phyloP scores from a whole-genome alignment of 2,329 filamentous ascomycete genomes.

The Fusarium azukiicola region DNA sequence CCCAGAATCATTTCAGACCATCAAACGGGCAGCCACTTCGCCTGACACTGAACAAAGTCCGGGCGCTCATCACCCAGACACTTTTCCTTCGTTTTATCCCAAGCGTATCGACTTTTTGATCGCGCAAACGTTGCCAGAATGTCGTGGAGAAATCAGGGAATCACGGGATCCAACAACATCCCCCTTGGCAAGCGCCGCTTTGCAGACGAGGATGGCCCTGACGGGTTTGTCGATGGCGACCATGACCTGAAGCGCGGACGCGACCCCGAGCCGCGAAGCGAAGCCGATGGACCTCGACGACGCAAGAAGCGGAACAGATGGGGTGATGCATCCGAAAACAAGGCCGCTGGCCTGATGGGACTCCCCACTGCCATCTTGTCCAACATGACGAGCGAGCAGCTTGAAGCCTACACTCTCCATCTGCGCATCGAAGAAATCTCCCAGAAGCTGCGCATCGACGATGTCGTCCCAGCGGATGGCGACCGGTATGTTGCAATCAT shows the following conservation, averaged over 20 bases:
- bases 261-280: slow-evolving; percentile 89
- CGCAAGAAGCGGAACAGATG: slow-evolving; percentile 99
- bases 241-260: slow-evolving; percentile 90
- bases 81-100: slow-evolving; percentile 28
- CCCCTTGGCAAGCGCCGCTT: slow-evolving; percentile 94
- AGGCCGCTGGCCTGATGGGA: slow-evolving; percentile 98
- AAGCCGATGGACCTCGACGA: slow-evolving; percentile 88
- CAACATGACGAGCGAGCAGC: slow-evolving; percentile 99
- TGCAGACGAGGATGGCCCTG: slow-evolving; percentile 74
- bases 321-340: slow-evolving; percentile 99
- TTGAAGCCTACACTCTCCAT: slow-evolving; percentile 98
- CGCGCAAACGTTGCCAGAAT: slow-evolving; percentile 63
- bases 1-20: slow-evolving; percentile 38
- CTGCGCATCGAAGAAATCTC: slow-evolving; percentile 99
- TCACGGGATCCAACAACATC: slow-evolving; percentile 99
- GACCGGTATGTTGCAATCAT: slow-evolving; percentile 85
- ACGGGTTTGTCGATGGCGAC: slow-evolving; percentile 62
- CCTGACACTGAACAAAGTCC: slow-evolving; percentile 38
- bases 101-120: slow-evolving; percentile 24
- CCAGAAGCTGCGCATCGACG: slow-evolving; percentile 99
- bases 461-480: slow-evolving; percentile 97
- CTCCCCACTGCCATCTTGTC: slow-evolving; percentile 97
- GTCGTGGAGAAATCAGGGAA: slow-evolving; percentile 88
- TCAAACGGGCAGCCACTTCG: slow-evolving; percentile 30
- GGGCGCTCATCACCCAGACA: slow-evolving; percentile 25